These are phyloP conservation scores for Lepidopterella palustris DNA, from an alignment of 495 filamentous ascomycete species.

Conservation along the genomic window DNA sequence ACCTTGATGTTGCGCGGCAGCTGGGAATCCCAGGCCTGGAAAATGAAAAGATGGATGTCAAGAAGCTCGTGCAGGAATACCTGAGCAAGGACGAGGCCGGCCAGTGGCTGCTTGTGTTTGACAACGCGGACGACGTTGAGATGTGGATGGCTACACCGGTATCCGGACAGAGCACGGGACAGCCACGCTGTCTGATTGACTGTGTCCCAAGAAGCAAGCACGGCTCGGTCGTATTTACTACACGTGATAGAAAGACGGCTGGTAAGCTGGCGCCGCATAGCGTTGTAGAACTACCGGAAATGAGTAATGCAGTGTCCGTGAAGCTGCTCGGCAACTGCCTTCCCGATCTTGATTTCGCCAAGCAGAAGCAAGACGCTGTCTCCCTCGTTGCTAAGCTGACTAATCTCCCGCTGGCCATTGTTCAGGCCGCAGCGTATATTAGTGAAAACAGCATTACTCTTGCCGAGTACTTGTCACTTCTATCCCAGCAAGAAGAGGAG, in stretches of 20 bases:
- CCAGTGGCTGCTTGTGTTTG: constrained; percentile 22
- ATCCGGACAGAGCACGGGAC: background rate
- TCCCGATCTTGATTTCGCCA: background rate
- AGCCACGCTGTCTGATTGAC: background rate
- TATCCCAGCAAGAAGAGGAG: background rate
- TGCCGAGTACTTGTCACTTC: background rate
- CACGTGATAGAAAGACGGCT: constrained; percentile 40
- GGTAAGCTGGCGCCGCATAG: background rate
- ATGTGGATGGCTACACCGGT: background rate
- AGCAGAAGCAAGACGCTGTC: background rate
- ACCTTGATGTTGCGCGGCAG: constrained; percentile 1
- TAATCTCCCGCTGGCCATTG: constrained; percentile 10
- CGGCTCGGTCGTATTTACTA: constrained; percentile 47
- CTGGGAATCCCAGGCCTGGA: background rate
- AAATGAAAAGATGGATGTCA: background rate
- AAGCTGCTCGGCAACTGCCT: constrained; percentile 1
- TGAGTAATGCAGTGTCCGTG: background rate
- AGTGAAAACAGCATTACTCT: background rate
- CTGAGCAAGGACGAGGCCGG: constrained; percentile 14
- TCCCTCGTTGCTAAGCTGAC: constrained; percentile 1
- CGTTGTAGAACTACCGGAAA: constrained; percentile 2
- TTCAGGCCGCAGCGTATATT: constrained; percentile 8
- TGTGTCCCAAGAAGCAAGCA: constrained; percentile 5
- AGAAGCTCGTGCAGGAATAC: background rate
- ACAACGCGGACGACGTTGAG: constrained; percentile 18